Conservation (phyloP, 2,329 filamentous ascomycete species). For the Calonectria montana region DNA sequence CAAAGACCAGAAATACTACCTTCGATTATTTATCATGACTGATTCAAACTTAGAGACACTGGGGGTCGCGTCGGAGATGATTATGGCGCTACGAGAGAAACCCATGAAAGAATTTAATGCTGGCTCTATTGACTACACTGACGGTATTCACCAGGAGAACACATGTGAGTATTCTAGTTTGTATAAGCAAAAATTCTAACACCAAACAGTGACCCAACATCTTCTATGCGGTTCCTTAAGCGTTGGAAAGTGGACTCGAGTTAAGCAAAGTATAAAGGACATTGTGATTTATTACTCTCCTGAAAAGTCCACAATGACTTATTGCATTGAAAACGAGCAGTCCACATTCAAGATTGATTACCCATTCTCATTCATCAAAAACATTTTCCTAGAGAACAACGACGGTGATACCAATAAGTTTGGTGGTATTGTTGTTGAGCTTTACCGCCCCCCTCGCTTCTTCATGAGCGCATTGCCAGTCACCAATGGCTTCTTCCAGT, state of each 20-base stretch:
- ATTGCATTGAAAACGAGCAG: conserved; percentile 99
- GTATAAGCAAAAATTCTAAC: too few relatives aligned
- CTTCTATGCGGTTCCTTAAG: conserved; percentile 95
- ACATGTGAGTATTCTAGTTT: too few relatives aligned
- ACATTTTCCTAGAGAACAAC: conserved; percentile 91
- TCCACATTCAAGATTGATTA: conserved; percentile 99
- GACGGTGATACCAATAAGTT: conserved; percentile 84
- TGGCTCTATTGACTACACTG: too few relatives aligned
- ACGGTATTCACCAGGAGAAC: too few relatives aligned
- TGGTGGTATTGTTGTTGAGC: conserved; percentile 90
- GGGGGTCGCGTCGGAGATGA: too few relatives aligned
- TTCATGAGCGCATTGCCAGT: conserved; percentile 93
- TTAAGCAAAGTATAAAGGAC: conserved; percentile 98
- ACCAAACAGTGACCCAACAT: conserved; percentile 84
- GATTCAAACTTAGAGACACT: too few relatives aligned
- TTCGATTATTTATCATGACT: too few relatives aligned
- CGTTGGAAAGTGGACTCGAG: conserved; percentile 94
- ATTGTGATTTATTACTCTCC: conserved; percentile 98
- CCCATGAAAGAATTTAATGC: too few relatives aligned
- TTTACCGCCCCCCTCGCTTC: conserved; percentile 92
- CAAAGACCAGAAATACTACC: too few relatives aligned
- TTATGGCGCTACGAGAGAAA: too few relatives aligned
- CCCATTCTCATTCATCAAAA: conserved; percentile 96
- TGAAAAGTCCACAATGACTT: conserved; percentile 98
- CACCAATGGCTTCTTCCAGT: conserved; percentile 93